Conservation (phyloP, 1,139 yeast genomes). For the Scheffersomyces cryptocercus region DNA sequence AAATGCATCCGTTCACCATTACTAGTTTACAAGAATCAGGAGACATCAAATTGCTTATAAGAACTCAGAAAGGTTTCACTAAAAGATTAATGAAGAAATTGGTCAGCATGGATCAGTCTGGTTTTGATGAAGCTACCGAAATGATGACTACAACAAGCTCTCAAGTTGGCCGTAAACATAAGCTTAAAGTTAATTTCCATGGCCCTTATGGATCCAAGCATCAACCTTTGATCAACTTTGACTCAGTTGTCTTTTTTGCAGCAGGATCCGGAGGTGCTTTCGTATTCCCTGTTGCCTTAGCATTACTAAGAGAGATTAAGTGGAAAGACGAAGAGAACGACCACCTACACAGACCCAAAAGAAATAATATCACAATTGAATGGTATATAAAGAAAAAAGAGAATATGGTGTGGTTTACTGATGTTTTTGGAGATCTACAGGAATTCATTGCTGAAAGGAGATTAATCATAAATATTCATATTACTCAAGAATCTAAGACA, state of each 20-base stretch:
- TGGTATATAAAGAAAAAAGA: constrained; percentile 28
- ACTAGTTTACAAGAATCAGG: constrained; percentile 35
- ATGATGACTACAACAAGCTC: not conserved
- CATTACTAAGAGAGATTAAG: constrained; percentile 23
- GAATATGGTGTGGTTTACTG: constrained; percentile 34
- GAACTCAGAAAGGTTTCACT: constrained; percentile 42
- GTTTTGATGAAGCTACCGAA: not conserved
- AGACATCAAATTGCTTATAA: constrained; percentile 36
- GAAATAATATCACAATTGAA: constrained; percentile 25
- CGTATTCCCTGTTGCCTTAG: constrained; percentile 42
- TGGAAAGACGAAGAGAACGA: constrained; percentile 25
- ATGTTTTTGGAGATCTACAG: constrained; percentile 25
- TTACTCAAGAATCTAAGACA: constrained; percentile 11
- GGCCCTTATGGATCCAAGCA: constrained; percentile 45
- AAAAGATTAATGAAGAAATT: constrained; percentile 27
- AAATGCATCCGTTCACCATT: constrained; percentile 48
- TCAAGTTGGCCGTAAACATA: constrained; percentile 5
- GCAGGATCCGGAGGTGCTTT: constrained; percentile 48
- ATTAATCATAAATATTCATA: constrained; percentile 19
- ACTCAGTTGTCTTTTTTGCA: constrained; percentile 33
- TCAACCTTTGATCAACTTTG: constrained; percentile 41
- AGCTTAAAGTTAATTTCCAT: constrained; percentile 29
- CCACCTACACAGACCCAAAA: constrained; percentile 28
- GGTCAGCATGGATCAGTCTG: constrained; percentile 12
- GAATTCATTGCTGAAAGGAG: constrained; percentile 21